These are phyloP conservation scores for Melaleuca alternifolia DNA, from an alignment of 345 rosid genomes.

Conservation along the genomic window DNA sequence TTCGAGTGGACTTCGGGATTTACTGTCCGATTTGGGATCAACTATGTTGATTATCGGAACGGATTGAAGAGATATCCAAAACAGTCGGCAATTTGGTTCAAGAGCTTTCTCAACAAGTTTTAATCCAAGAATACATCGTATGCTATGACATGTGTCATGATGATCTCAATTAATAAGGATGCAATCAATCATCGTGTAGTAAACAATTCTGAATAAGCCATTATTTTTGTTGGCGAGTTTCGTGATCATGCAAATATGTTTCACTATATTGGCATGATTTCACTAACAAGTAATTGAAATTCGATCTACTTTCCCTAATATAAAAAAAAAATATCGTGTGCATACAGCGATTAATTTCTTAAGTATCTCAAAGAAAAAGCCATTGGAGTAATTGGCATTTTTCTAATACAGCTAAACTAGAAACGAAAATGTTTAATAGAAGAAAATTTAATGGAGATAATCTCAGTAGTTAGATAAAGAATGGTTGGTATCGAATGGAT, in stretches of 20 bases:
- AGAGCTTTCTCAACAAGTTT: not conserved
- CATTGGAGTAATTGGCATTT: no score
- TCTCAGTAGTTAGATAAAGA: no score
- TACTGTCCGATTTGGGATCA: constrained; percentile 36
- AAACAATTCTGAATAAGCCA: no score
- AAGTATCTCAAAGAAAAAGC: no score
- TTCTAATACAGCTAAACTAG: no score
- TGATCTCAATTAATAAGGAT: not conserved
- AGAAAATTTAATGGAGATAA: no score
- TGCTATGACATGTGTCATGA: not conserved
- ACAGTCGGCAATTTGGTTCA: not conserved
- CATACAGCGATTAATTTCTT: no score
- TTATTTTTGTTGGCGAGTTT: not conserved
- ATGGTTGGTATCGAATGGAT: no score
- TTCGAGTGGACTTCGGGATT: constrained; percentile 55
- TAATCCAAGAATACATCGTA: not conserved
- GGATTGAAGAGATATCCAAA: constrained; percentile 42
- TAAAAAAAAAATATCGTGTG: no score
- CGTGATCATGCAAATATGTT: not conserved
- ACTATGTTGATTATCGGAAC: constrained; percentile 39
- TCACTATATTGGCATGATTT: not conserved
- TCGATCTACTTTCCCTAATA: no score
- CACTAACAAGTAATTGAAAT: not conserved
- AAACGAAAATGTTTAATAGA: no score
- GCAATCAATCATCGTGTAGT: not conserved